These are phyloP conservation scores for Penicillium pulvis DNA, from an alignment of 495 filamentous ascomycete species.

Conservation along the genomic window DNA sequence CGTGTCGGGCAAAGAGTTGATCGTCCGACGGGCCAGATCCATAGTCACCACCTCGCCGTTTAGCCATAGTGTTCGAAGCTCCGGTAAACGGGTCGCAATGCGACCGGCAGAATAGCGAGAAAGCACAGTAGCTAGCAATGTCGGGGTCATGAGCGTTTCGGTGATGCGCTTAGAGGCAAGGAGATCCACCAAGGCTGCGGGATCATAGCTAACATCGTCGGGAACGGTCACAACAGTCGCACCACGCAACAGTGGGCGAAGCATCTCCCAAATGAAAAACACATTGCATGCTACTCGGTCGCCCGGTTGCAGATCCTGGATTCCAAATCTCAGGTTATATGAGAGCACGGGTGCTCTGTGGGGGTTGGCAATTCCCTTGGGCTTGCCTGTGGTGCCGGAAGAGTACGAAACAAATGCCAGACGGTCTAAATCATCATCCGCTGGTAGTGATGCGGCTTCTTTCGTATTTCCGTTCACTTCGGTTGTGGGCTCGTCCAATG, in stretches of 20 bases:
- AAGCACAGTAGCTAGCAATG: conserved; percentile 64
- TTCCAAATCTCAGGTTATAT: conserved; percentile 62
- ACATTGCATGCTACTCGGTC: conserved; percentile 75
- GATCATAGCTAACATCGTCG: conserved; percentile 70
- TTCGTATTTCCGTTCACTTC: conserved; percentile 41
- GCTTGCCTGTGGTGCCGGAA: conserved; percentile 67
- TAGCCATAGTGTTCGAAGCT: conserved; percentile 64
- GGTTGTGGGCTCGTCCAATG: conserved; percentile 50
- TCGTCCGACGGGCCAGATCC: conserved; percentile 61
- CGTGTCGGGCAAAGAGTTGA: conserved; percentile 61
- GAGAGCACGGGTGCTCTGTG: conserved; percentile 66
- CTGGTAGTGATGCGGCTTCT: conserved; percentile 46
- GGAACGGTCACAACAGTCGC: conserved; percentile 67
- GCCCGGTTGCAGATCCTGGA: conserved; percentile 62
- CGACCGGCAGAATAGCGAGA: conserved; percentile 51
- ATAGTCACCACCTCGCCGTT: conserved; percentile 74
- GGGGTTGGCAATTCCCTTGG: conserved; percentile 70
- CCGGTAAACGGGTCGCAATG: conserved; percentile 56
- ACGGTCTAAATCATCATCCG: conserved; percentile 62
- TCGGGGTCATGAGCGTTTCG: conserved; percentile 76
- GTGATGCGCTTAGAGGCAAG: conserved; percentile 59
- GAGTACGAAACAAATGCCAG: conserved; percentile 69
- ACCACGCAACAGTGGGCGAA: conserved; percentile 67
- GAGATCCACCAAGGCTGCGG: conserved; percentile 64
- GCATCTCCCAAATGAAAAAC: conserved; percentile 75